Evolutionary conservation across 768 basidiomycete genomes (phyloP).

Genomic region (Pilatotrama ljubarskyi): DNA sequence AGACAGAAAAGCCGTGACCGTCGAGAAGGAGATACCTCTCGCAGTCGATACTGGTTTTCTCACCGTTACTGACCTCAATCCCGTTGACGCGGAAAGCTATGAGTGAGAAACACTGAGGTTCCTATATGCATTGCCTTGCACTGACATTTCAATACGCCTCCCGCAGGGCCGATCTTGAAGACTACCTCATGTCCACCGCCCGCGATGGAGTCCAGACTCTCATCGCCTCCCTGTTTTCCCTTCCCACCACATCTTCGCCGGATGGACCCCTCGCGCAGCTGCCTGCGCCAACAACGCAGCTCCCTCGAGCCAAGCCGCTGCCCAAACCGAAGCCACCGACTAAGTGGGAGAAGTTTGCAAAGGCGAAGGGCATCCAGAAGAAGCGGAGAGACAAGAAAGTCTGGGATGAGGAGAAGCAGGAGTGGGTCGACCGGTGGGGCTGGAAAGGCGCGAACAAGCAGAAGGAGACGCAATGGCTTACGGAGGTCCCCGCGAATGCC

Average conservation of each 20-base stretch:
- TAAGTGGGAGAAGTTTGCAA: conserved; percentile 96
- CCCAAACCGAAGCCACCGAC: conserved; percentile 92
- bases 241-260: conserved; percentile 72
- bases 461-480: conserved; percentile 84
- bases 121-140: neutral
- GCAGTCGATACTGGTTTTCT: conserved; percentile 83
- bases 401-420: conserved; percentile 95
- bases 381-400: conserved; percentile 72
- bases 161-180: conserved; percentile 72
- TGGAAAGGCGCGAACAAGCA: conserved; percentile 87
- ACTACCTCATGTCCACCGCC: conserved; percentile 75
- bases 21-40: conserved; percentile 79
- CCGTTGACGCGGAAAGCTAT: conserved; percentile 84
- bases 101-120: conserved; percentile 46
- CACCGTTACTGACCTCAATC: conserved; percentile 84
- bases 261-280: conserved; percentile 85
- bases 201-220: conserved; percentile 84
- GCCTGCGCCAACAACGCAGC: conserved; percentile 69
- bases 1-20: conserved; percentile 60
- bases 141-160: no score
- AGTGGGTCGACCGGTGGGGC: conserved; percentile 92
- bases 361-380: conserved; percentile 90
- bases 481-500: conserved; percentile 85
- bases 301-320: conserved; percentile 90
- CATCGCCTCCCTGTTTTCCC: conserved; percentile 73